Evolutionary conservation across 176 grass and related monocot genomes (phyloP).

Genomic region (Musa troglodytarum): DNA sequence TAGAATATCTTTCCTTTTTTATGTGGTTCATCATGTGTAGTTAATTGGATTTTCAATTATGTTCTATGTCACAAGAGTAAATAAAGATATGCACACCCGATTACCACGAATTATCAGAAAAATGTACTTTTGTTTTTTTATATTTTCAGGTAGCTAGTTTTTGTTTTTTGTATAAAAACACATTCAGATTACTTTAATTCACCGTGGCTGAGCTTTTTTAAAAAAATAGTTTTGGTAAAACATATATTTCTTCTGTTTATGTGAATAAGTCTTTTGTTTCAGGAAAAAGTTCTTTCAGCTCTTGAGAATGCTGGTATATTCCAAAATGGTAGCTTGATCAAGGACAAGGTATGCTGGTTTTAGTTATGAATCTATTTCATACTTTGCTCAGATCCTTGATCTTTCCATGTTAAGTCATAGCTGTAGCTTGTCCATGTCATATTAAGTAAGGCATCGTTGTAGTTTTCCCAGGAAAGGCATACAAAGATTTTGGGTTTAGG

Average conservation of each 20-base stretch:
- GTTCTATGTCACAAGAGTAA: background rate
- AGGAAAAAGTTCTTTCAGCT: constrained; percentile 62
- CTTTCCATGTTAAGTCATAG: too few species aligned
- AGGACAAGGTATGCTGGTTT: constrained; percentile 62
- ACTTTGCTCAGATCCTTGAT: background rate
- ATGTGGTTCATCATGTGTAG: background rate
- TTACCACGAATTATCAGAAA: too few species aligned
- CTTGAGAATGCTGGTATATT: constrained; percentile 78
- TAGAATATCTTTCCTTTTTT: background rate
- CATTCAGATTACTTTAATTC: background rate
- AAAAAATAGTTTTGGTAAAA: background rate
- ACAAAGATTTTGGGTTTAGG: too few species aligned
- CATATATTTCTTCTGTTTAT: background rate
- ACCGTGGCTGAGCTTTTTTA: background rate
- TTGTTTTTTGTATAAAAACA: background rate
- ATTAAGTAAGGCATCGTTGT: too few species aligned
- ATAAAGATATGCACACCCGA: too few species aligned
- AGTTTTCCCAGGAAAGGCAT: too few species aligned
- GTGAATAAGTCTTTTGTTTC: constrained; percentile 16
- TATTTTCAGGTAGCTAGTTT: background rate
- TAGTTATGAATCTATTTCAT: background rate
- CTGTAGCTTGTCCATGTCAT: too few species aligned
- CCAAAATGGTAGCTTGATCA: constrained; percentile 43
- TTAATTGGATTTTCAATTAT: background rate
- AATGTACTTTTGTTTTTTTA: background rate